phyloP scores from a whole-genome alignment of 805 yeast genomes.

The Wickerhamomyces alni region DNA sequence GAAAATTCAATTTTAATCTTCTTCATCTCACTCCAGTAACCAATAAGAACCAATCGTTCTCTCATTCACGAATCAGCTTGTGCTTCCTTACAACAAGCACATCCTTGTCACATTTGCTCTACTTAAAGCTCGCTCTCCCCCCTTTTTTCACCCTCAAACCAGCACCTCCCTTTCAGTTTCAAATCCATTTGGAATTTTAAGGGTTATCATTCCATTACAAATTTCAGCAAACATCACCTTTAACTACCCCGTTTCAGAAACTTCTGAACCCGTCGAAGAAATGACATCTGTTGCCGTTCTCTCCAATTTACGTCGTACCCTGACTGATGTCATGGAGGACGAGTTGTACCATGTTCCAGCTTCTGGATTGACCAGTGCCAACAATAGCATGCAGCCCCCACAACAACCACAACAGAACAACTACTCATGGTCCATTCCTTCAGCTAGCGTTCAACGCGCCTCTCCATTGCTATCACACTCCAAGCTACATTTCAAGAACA shows the following conservation, averaged over 20 bases:
- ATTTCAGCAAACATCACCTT: background rate
- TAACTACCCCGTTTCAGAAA: no score
- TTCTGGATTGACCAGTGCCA: constrained; percentile 3
- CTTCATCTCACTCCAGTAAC: no score
- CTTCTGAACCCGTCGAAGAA: background rate
- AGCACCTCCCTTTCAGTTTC: background rate
- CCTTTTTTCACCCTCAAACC: background rate
- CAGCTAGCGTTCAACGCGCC: constrained; percentile 4
- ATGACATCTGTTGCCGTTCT: constrained; percentile 46
- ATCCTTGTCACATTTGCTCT: background rate
- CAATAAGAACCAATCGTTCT: no score
- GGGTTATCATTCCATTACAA: background rate
- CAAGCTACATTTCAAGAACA: constrained; percentile 12
- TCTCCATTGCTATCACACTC: constrained; percentile 11
- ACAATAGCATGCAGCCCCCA: constrained; percentile 10
- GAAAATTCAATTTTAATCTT: no score
- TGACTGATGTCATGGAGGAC: constrained; percentile 56
- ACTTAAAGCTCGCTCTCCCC: background rate
- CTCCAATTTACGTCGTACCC: constrained; percentile 45
- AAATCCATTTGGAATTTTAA: background rate
- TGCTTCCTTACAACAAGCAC: no score
- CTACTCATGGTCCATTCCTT: constrained; percentile 1
- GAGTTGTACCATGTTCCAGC: constrained; percentile 39
- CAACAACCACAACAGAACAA: constrained; percentile 4
- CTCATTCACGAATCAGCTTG: no score